Evolutionary conservation across 2,329 filamentous ascomycete species (phyloP), one percentile per base, ranked within the genome.

Genomic region (Mollisia scopiformis): DNA sequence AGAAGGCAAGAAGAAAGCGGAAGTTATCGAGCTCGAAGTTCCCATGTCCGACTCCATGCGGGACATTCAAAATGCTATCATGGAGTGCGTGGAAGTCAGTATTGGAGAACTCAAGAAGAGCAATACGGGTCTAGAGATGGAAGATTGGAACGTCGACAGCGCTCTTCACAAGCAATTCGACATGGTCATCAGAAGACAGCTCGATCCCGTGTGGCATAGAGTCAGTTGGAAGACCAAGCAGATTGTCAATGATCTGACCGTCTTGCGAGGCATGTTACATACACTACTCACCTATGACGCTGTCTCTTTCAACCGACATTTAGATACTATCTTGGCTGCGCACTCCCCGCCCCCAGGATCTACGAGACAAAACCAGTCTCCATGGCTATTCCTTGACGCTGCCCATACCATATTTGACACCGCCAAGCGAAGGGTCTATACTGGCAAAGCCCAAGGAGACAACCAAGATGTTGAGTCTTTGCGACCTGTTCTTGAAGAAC

Each of bases 191-290:
- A 85, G 94, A 63, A 85, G 93, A 60, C 95, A 99, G 75, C 80
- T 99, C 19, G 93, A 98, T 72, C 93, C 94, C 4, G 93, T 98
- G 61, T 99, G 95, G 95, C 95, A 99, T 78, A 87, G 95, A 57
- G 91, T 97, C 55, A 97, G 91, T 74, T 96, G 91, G 83, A 93
- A 95, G 76, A 98, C 94, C 2, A 92, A 90, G 70, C 93, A 97
- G 76, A 97, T 99, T 68, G 94, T 96, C 59, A 90, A 88, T 69
- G 95, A 98, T 73, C 76, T 99, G 68, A 90, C 89, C 0, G 88
- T 97, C 19, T 82, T 99, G 37, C 86, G 94, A 59, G 88, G 87
- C 23, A 89, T 98, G 74, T 82, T 99, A 16, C 90, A 94, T 75
- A 89, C 81, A 35, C 81, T 99, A 21, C 83, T 99, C 27, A 89